A percentile compares a stretch with the other conserved stretches of the same genome.
These are phyloP conservation scores for Vigna radiata DNA, from an alignment of 306 rosid species.

Conservation along the genomic window DNA sequence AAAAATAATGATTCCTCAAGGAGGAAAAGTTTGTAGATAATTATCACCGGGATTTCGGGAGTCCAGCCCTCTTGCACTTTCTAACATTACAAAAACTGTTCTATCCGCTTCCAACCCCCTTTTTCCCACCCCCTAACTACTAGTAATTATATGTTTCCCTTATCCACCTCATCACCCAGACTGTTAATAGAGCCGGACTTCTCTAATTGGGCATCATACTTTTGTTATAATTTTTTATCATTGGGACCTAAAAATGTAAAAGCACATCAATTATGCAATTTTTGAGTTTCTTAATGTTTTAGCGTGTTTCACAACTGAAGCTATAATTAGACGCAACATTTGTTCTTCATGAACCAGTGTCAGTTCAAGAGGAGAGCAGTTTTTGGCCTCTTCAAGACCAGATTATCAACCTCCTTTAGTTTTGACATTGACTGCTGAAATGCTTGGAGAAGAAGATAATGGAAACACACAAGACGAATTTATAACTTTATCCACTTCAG, in stretches of 20 bases:
- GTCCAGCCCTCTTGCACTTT: background rate
- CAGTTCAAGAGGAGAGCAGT: conserved; percentile 65
- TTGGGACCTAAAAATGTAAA: background rate
- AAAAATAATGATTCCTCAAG: background rate
- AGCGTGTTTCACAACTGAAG: conserved; percentile 25
- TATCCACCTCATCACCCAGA: background rate
- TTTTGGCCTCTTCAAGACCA: conserved; percentile 74
- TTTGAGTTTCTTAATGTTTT: conserved; percentile 28
- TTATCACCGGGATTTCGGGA: background rate
- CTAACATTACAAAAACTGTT: background rate
- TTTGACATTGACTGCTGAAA: conserved; percentile 72
- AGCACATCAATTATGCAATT: conserved; percentile 32
- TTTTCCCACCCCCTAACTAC: background rate
- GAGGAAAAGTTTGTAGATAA: background rate
- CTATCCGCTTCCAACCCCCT: background rate
- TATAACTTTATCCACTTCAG: conserved; percentile 58
- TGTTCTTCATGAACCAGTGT: conserved; percentile 64
- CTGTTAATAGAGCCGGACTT: background rate
- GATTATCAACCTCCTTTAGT: conserved; percentile 79
- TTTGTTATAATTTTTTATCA: background rate
- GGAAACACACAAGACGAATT: conserved; percentile 56
- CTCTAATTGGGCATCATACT: background rate
- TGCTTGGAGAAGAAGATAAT: conserved; percentile 67
- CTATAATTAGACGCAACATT: conserved; percentile 3
- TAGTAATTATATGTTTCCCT: background rate